A percentile compares a stretch with the other conserved stretches of the same genome.
phyloP scores from a whole-genome alignment of 1,139 yeast species.

The Entelexis paramagnoliae region DNA sequence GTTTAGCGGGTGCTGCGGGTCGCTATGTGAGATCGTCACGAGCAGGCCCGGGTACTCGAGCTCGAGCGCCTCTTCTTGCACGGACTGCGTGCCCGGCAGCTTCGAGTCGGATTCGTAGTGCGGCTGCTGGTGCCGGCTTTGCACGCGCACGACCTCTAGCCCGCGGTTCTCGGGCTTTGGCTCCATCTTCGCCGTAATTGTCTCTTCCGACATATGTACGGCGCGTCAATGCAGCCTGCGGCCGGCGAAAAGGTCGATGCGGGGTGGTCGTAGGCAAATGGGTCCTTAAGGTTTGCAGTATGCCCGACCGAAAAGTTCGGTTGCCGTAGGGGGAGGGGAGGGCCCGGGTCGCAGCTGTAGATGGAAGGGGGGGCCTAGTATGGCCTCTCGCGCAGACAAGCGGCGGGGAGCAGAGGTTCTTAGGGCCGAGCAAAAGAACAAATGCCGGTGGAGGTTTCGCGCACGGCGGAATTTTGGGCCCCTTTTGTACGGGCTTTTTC shows the following conservation, averaged over 20 bases:
- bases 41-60: slow-evolving; percentile 1
- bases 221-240: not conserved
- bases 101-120: not conserved
- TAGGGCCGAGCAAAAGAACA: too few species aligned
- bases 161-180: not conserved
- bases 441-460: too few species aligned
- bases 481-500: not conserved
- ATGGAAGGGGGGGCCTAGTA: too few species aligned
- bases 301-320: too few species aligned
- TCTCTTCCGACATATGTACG: not conserved
- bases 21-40: slow-evolving; percentile 6
- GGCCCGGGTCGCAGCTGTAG: too few species aligned
- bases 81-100: not conserved
- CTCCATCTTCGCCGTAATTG: not conserved
- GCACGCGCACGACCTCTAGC: not conserved
- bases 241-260: not conserved
- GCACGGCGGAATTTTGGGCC: not conserved
- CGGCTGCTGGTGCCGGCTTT: slow-evolving; percentile 1
- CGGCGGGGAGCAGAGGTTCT: too few species aligned
- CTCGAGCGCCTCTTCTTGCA: not conserved
- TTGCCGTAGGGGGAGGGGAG: too few species aligned
- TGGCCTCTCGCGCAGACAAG: too few species aligned
- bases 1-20: slow-evolving; percentile 28
- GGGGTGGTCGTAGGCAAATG: too few species aligned
- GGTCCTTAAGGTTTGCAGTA: too few species aligned